Evolutionary conservation across 2,329 filamentous ascomycete species (phyloP).

Genomic region (Phialophora macrospora): DNA sequence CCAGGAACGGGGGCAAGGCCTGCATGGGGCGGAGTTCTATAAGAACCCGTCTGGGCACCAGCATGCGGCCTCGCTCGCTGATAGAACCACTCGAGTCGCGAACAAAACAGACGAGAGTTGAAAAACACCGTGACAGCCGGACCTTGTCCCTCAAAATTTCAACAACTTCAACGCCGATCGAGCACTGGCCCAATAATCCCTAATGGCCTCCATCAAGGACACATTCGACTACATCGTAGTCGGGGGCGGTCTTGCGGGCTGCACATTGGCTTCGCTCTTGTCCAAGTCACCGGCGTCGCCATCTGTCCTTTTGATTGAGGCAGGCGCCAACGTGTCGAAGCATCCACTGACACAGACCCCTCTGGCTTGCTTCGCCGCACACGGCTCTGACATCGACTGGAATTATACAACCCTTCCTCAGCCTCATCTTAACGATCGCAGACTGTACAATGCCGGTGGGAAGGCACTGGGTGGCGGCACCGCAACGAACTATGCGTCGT

Average conservation of each 20-base stretch:
- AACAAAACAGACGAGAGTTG: neutral
- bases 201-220: conserved; percentile 3
- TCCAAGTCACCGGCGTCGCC: conserved; percentile 23
- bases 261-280: conserved; percentile 51
- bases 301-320: conserved; percentile 19
- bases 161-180: neutral
- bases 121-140: neutral
- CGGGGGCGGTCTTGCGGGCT: conserved; percentile 62
- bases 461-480: conserved; percentile 52
- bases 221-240: conserved; percentile 48
- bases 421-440: conserved; percentile 19
- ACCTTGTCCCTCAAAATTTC: neutral
- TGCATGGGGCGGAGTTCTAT: neutral
- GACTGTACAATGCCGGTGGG: conserved; percentile 11
- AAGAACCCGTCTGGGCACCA: neutral
- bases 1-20: neutral
- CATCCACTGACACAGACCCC: conserved; percentile 18
- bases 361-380: conserved; percentile 8
- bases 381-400: conserved; percentile 38
- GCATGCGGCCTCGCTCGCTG: neutral
- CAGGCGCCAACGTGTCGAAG: conserved; percentile 9
- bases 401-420: conserved; percentile 41
- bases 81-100: neutral
- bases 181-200: neutral
- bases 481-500: conserved; percentile 48